phyloP scores from a whole-genome alignment of 2,329 filamentous ascomycete species.

The Calonectria pseudoturangicola region DNA sequence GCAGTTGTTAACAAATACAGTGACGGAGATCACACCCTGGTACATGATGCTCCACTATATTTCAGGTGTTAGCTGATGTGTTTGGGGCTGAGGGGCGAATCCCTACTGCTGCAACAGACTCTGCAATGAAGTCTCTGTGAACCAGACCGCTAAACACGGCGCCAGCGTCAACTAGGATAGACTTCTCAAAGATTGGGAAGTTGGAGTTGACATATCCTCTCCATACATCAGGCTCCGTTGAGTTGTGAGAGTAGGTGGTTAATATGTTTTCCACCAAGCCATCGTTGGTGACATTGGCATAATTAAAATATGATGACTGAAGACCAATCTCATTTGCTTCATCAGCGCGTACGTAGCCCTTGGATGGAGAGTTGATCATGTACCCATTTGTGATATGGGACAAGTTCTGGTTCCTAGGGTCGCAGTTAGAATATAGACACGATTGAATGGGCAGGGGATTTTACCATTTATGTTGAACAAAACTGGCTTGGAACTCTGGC shows the following conservation, averaged over 20 bases:
- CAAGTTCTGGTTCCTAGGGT: conserved; percentile 59
- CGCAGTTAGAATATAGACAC: background rate
- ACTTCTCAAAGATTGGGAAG: conserved; percentile 58
- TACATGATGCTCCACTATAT: conserved; percentile 62
- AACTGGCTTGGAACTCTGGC: conserved; percentile 57
- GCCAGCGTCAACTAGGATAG: conserved; percentile 52
- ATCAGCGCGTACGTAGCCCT: conserved; percentile 56
- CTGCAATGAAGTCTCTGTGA: conserved; percentile 42
- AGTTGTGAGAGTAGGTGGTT: conserved; percentile 51
- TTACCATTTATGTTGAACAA: conserved; percentile 64
- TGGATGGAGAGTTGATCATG: conserved; percentile 59
- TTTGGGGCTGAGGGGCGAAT: background rate
- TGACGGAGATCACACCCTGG: conserved; percentile 58
- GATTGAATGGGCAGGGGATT: background rate
- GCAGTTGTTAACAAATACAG: conserved; percentile 59
- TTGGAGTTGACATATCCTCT: conserved; percentile 61
- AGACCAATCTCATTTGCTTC: conserved; percentile 56
- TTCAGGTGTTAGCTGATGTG: background rate
- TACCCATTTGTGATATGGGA: conserved; percentile 62
- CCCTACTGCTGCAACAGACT: conserved; percentile 54
- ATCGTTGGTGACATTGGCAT: conserved; percentile 58
- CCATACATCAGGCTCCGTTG: conserved; percentile 51
- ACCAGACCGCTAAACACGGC: conserved; percentile 55
- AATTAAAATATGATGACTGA: conserved; percentile 60
- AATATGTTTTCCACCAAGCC: conserved; percentile 61